Conservation (phyloP, 495 filamentous ascomycete genomes). For the Xylaria curta region DNA sequence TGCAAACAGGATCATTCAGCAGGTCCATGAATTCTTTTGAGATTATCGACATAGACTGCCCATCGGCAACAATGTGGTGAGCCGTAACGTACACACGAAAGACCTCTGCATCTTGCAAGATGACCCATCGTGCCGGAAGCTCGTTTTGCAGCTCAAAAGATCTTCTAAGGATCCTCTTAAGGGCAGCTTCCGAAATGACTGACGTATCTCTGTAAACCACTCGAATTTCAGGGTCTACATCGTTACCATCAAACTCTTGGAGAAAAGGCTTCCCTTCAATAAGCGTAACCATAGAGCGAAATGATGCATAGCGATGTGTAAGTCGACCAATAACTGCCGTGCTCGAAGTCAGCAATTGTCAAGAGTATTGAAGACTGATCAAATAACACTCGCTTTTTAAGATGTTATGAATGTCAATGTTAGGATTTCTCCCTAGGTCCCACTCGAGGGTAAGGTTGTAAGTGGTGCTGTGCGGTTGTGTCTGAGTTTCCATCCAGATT, state of each 20-base stretch:
- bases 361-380: background rate
- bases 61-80: background rate
- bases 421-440: background rate
- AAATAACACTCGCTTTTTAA: background rate
- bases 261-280: background rate
- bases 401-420: background rate
- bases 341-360: background rate
- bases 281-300: background rate
- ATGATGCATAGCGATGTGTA: background rate
- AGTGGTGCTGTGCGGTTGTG: background rate
- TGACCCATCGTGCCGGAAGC: constrained; percentile 3
- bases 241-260: background rate
- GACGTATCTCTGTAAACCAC: background rate
- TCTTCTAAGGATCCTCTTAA: background rate
- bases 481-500: background rate
- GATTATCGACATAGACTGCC: background rate
- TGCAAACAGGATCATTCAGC: background rate
- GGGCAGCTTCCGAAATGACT: background rate
- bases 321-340: background rate
- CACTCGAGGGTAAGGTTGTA: constrained; percentile 9
- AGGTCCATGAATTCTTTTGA: constrained; percentile 5
- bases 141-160: background rate
- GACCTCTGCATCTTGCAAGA: constrained; percentile 3
- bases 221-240: background rate
- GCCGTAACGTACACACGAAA: background rate